A percentile compares a stretch with the other conserved stretches of the same genome.
Evolutionary conservation across 768 basidiomycete genomes (phyloP).

Genomic region (Sarcodon aspratus): DNA sequence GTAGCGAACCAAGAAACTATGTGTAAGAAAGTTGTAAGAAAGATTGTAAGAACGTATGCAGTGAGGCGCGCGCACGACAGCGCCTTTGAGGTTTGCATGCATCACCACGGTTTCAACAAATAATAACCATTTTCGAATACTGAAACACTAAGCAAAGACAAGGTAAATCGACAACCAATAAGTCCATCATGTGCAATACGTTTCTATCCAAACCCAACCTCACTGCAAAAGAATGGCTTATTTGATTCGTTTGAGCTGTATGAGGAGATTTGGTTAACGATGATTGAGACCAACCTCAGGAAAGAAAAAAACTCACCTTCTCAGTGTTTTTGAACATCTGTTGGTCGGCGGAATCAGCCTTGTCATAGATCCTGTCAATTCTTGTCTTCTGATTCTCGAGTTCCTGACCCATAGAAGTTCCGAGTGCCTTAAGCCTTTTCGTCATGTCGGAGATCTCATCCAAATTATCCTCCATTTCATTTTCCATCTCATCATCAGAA

Average conservation of each 20-base stretch:
- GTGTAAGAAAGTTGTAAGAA: too few relatives aligned
- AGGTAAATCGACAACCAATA: too few relatives aligned
- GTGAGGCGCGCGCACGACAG: too few relatives aligned
- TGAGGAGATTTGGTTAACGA: neutral
- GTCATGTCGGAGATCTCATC: conserved; percentile 75
- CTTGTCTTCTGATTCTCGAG: conserved; percentile 78
- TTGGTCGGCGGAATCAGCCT: conserved; percentile 66
- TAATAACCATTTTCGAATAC: too few relatives aligned
- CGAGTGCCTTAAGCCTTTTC: conserved; percentile 68
- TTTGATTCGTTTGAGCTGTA: conserved; percentile 25
- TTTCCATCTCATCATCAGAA: conserved; percentile 90
- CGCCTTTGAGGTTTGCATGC: too few relatives aligned
- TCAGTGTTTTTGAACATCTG: conserved; percentile 76
- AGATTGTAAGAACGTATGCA: too few relatives aligned
- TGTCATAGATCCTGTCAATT: conserved; percentile 66
- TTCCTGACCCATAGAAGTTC: conserved; percentile 77
- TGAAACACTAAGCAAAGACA: too few relatives aligned
- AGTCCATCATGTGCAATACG: too few relatives aligned
- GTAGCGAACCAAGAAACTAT: too few relatives aligned
- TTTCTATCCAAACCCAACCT: too few relatives aligned
- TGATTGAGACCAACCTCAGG: neutral
- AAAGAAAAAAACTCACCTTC: conserved; percentile 35
- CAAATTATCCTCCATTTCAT: conserved; percentile 87
- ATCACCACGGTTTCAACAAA: too few relatives aligned
- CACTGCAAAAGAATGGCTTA: conserved; percentile 6